Evolutionary conservation across 345 rosid species (phyloP).

Genomic region (Draba incana): DNA sequence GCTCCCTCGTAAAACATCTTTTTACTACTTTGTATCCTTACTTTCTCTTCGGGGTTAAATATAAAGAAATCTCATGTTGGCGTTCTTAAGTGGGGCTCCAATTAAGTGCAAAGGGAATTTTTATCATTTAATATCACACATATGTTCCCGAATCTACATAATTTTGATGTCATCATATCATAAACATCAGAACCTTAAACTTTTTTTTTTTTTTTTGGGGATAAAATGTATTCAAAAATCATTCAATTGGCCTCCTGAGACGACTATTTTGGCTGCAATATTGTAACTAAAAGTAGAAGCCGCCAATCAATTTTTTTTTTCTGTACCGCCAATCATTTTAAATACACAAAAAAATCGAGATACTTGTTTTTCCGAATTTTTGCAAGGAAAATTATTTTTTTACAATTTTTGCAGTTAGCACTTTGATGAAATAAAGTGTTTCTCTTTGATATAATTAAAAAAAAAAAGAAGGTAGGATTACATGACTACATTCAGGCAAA

Average conservation of each 20-base stretch:
- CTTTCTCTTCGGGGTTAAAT: not conserved
- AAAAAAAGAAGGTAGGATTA: too few species aligned
- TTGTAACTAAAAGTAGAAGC: slow-evolving; percentile 26
- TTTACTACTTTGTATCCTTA: slow-evolving; percentile 17
- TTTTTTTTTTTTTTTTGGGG: not conserved
- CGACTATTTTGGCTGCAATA: slow-evolving; percentile 25
- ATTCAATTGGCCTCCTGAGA: slow-evolving; percentile 20
- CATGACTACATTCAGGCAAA: too few species aligned
- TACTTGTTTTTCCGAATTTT: not conserved
- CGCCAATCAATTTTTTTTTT: slow-evolving; percentile 3
- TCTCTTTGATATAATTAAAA: too few species aligned
- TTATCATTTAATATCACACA: slow-evolving; percentile 5
- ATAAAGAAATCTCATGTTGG: slow-evolving; percentile 19
- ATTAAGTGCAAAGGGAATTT: slow-evolving; percentile 22
- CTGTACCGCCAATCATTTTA: slow-evolving; percentile 8
- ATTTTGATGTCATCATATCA: slow-evolving; percentile 38
- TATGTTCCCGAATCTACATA: slow-evolving; percentile 32
- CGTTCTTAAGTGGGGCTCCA: not conserved
- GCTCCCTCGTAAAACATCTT: slow-evolving; percentile 27
- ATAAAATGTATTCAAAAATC: not conserved
- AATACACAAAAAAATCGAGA: not conserved
- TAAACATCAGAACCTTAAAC: slow-evolving; percentile 29
- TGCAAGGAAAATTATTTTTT: not conserved
- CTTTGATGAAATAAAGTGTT: not conserved
- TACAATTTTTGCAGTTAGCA: not conserved